Evolutionary conservation across 2,329 filamentous ascomycete species (phyloP).

Genomic region (Fusarium lyarnte): DNA sequence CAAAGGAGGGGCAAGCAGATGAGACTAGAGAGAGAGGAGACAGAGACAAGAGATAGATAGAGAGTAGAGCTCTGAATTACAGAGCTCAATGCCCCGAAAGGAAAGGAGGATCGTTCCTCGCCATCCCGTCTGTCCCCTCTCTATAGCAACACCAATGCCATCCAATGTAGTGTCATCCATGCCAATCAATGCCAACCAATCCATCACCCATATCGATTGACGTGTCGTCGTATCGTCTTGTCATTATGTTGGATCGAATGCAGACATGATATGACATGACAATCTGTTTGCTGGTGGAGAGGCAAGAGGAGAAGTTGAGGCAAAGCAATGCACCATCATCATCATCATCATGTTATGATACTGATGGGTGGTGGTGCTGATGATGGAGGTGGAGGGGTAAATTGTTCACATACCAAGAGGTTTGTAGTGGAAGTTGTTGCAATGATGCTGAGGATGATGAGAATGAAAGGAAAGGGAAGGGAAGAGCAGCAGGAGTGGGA

Average conservation of each 20-base stretch:
- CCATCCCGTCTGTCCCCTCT: not conserved
- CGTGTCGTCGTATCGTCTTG: constrained; percentile 23
- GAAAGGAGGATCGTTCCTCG: not conserved
- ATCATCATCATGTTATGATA: constrained; percentile 16
- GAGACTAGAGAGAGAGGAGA: not conserved
- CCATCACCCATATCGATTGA: constrained; percentile 13
- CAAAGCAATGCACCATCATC: not conserved
- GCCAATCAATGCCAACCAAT: constrained; percentile 1
- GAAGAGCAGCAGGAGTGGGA: constrained; percentile 23
- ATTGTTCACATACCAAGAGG: constrained; percentile 13
- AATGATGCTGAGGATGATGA: constrained; percentile 27
- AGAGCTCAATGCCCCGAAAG: not conserved
- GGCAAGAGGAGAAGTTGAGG: not conserved
- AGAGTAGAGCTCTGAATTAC: constrained; percentile 1
- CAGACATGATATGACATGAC: constrained; percentile 18
- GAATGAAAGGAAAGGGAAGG: constrained; percentile 29
- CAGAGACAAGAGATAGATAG: not conserved
- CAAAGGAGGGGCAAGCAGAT: constrained; percentile 22
- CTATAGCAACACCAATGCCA: not conserved
- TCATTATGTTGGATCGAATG: constrained; percentile 4
- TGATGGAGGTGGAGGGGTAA: constrained; percentile 23
- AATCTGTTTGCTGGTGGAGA: not conserved
- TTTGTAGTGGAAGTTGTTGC: constrained; percentile 16
- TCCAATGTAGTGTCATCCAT: not conserved
- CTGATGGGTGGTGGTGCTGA: constrained; percentile 10